Evolutionary conservation across 2,329 filamentous ascomycete species (phyloP).

Genomic region (Penicillium brasilianum): DNA sequence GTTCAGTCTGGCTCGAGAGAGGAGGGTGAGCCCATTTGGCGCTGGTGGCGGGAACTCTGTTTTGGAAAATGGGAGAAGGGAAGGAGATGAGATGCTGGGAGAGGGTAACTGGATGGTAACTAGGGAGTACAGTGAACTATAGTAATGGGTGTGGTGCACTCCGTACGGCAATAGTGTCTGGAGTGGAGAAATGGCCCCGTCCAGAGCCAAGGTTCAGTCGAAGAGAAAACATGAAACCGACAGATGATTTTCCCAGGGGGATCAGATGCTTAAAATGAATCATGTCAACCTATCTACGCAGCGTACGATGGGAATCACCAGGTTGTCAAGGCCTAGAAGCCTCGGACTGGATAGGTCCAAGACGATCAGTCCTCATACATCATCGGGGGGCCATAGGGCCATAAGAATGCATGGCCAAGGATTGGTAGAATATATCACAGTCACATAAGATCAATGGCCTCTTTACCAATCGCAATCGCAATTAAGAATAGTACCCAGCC

Average conservation of each 20-base stretch:
- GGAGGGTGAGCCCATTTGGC: conserved; percentile 23
- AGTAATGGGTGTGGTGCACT: no score
- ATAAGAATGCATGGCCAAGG: neutral
- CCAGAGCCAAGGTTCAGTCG: conserved; percentile 14
- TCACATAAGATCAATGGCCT: neutral
- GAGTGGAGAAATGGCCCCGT: conserved; percentile 3
- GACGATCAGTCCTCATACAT: neutral
- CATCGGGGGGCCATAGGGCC: neutral
- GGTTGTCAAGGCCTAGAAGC: neutral
- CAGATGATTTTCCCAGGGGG: neutral
- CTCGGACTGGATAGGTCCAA: conserved; percentile 3
- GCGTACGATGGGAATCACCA: no score
- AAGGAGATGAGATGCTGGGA: neutral
- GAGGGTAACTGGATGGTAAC: neutral
- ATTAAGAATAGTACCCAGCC: neutral
- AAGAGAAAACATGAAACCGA: neutral
- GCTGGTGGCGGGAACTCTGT: conserved; percentile 24
- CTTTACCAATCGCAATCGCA: neutral
- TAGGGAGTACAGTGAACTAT: neutral
- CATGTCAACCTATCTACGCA: no score
- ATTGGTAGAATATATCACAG: neutral
- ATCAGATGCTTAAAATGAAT: neutral
- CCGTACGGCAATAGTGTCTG: neutral
- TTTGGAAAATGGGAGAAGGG: no score
- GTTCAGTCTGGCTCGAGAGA: conserved; percentile 7